Evolutionary conservation across 139 green algal genomes (phyloP).

Genomic region (Ulvella scutata): DNA sequence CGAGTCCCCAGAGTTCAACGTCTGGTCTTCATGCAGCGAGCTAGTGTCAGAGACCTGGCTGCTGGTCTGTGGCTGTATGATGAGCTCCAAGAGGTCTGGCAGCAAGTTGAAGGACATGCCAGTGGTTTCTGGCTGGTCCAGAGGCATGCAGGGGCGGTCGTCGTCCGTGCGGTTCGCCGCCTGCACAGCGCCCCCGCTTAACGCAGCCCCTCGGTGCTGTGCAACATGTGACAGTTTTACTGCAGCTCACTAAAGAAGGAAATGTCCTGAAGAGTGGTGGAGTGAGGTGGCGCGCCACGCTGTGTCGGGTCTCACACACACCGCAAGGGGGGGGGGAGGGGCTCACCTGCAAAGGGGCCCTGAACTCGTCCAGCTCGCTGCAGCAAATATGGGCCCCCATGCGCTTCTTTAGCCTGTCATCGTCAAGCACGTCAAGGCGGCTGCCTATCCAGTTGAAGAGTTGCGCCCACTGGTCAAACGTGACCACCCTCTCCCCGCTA

Average conservation of each 20-base stretch:
- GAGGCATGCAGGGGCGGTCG: not conserved
- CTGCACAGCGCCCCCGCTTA: not conserved
- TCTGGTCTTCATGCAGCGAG: too few relatives aligned
- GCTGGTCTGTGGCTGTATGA: not conserved
- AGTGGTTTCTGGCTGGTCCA: not conserved
- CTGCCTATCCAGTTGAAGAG: constrained; percentile 2
- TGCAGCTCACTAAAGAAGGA: not conserved
- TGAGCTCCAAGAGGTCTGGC: not conserved
- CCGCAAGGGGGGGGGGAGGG: too few relatives aligned
- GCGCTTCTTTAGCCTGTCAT: not conserved
- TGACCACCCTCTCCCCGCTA: not conserved
- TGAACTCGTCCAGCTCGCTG: not conserved
- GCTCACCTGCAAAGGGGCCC: not conserved
- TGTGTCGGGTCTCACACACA: too few relatives aligned
- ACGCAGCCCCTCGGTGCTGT: not conserved
- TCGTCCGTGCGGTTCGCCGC: not conserved
- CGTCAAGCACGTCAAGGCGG: not conserved
- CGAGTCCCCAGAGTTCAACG: too few relatives aligned
- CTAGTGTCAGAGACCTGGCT: too few relatives aligned
- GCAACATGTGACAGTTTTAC: not conserved
- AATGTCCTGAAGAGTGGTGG: too few relatives aligned
- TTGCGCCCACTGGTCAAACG: not conserved
- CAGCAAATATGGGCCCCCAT: not conserved
- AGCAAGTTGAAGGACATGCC: not conserved
- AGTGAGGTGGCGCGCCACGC: too few relatives aligned